Evolutionary conservation across 805 yeast species (phyloP).

Genomic region (Kodamaea sagamina): DNA sequence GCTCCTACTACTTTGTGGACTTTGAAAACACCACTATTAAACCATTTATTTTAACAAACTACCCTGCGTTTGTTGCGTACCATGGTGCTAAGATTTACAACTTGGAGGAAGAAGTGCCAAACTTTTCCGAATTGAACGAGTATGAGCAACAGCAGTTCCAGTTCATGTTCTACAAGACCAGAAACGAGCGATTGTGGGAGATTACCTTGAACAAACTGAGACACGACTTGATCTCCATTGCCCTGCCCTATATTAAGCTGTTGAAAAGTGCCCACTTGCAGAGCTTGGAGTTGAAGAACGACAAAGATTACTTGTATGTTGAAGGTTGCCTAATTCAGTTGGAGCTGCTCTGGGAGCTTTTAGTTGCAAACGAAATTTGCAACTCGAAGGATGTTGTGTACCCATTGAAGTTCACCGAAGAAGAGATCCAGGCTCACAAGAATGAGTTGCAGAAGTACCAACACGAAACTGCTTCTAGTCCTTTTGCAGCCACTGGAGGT

Average conservation of each 20-base stretch:
- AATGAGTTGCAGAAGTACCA: slow-evolving; percentile 66
- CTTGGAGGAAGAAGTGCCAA: slow-evolving; percentile 71
- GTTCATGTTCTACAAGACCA: slow-evolving; percentile 84
- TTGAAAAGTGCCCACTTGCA: slow-evolving; percentile 65
- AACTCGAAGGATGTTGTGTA: slow-evolving; percentile 42
- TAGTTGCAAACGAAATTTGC: slow-evolving; percentile 58
- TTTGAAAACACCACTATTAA: slow-evolving; percentile 79
- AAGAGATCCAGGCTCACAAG: slow-evolving; percentile 59
- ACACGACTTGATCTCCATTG: slow-evolving; percentile 73
- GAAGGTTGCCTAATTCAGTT: slow-evolving; percentile 69
- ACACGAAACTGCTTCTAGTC: slow-evolving; percentile 63
- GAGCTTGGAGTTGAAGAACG: slow-evolving; percentile 58
- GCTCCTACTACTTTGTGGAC: slow-evolving; percentile 62
- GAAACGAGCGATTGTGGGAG: slow-evolving; percentile 92
- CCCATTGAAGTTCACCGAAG: slow-evolving; percentile 64
- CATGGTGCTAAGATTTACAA: slow-evolving; percentile 86
- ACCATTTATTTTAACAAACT: slow-evolving; percentile 75
- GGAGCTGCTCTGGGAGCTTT: slow-evolving; percentile 67
- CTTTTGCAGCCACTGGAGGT: slow-evolving; percentile 88
- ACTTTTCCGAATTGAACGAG: slow-evolving; percentile 65
- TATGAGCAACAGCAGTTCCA: slow-evolving; percentile 77
- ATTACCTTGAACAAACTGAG: slow-evolving; percentile 62
- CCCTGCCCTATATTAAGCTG: slow-evolving; percentile 79
- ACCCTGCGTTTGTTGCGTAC: slow-evolving; percentile 84
- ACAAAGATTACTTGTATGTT: slow-evolving; percentile 61